Base-by-base conservation (phyloP, 441 rosid genomes). In the Viola pubescens region DNA sequence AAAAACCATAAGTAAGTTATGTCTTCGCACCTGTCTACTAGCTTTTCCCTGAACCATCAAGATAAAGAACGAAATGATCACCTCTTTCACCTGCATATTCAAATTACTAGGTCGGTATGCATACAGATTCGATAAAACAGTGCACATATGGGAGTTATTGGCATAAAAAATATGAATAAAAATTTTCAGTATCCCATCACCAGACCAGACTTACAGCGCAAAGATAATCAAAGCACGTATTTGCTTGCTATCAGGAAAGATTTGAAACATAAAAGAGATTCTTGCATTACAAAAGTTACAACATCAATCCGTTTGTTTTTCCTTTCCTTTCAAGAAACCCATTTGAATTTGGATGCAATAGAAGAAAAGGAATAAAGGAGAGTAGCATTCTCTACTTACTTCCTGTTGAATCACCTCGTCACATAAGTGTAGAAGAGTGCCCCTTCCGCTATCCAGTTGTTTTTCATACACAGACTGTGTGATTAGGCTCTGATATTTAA, bases 331-430 rank as follows among this genome's bases (percentile, higher is more conserved):
- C 34, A 26, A 26, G 34, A 26, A 26, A 26, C 2, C 34, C 34
- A 26, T 26, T 26, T 26, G 34, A 26, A 26, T 26, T 26, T 26
- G 34, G 34, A 26, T 26, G 34, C 34, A 26, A 26, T 26, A 26
- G 34, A 26, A 26, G 34, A 26, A 26, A 26, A 26, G 34, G 34
- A 26, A 26, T 1, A 26, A 26, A 26, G 3, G 3, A 26, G 48
- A 4, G 7, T 4, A 46, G n/a, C 4, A 9, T 9, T 0, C 4
- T 5, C 3, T 1, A 62, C 81, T 70, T 71, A 86, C 94, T 79
- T 86, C 88, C 73, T 89, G 88, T 72, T 87, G 92, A 54, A 89
- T 87, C 65, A 83, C 87, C 54, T 87, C 87, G 53, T 89, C 97
- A 47, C 95, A 89, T 57, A 85, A 68, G 80, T 87, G 95, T 60